Base-by-base conservation (phyloP, 192 early-diverging fungal genomes). In the Coemansia sp. region DNA sequence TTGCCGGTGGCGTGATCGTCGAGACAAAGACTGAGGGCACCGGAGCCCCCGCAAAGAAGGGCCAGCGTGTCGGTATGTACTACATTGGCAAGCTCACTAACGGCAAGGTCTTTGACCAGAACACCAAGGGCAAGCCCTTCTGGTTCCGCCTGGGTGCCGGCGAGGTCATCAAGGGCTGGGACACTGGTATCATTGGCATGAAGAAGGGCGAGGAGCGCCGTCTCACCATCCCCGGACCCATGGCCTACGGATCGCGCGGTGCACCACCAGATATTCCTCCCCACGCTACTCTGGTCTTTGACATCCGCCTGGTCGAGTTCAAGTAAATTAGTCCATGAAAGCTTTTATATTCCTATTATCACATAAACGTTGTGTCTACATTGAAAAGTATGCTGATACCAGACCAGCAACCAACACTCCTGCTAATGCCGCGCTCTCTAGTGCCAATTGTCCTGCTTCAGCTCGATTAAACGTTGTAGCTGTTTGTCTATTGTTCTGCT, bases 121-220 rank as follows among this genome's bases (percentile, higher is more conserved):
- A 97, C 88, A 93, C 89, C 49, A 89, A 88, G 70, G 96, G 96
- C 63, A 88, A 91, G 70, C 94, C 95, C 0, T 96, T 98, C 86
- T 88, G 76, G 76, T 97, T 98, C 88, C 87, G 87, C 58, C 86
- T 98, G 41, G 95, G 95, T 34, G 83, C 83, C 24, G 90, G 92
- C 71, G 94, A 98, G 81, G 97, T 98, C 65, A 98, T 98, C 83
- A 93, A 94, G 82, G 97, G 96, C 61, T 97, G 95, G 97, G 97
- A 98, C 85, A 71, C 90, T 18, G 97, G 97, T 63, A 84, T 93
- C 65, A 77, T 81, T 13, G 96, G 96, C 36, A 97, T 99, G 97
- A 88, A 88, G 83, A 87, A 92, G 64, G 97, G 97, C 66, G 95
- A 94, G 67, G 90, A 92, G 75, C 90, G 96, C 64, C 92, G 94